Percentiles rank a stretch among this genome's conserved stretches.
These are phyloP conservation scores for Letharia lupina DNA, from an alignment of 495 filamentous ascomycete genomes.

Conservation along the genomic window DNA sequence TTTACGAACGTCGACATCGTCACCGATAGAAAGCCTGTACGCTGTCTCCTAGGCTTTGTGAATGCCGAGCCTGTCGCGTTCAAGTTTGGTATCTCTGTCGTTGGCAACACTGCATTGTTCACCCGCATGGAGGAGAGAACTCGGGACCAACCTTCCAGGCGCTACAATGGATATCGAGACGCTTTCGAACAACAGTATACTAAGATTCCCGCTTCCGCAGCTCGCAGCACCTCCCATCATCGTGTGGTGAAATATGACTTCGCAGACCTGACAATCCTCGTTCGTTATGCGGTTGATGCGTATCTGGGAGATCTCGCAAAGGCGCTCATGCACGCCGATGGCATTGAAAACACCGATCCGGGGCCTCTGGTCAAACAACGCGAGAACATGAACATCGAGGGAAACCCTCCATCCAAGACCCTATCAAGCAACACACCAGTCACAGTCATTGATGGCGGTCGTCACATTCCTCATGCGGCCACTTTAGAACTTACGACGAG, in stretches of 20 bases:
- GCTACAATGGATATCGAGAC: constrained; percentile 1
- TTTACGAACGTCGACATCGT: constrained; percentile 4
- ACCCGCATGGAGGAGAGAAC: constrained; percentile 6
- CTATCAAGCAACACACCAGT: too few relatives aligned
- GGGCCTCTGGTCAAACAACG: too few relatives aligned
- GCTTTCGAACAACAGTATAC: background rate
- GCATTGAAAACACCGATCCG: too few relatives aligned
- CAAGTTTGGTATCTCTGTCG: constrained; percentile 7
- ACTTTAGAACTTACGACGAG: too few relatives aligned
- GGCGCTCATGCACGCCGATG: too few relatives aligned
- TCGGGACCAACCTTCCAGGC: background rate
- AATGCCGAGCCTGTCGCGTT: background rate
- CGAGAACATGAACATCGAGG: too few relatives aligned
- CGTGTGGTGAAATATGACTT: constrained; percentile 12
- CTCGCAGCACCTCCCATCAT: constrained; percentile 5
- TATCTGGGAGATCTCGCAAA: too few relatives aligned
- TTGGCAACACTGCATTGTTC: constrained; percentile 14
- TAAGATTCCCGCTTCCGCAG: background rate
- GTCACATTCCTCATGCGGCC: too few relatives aligned
- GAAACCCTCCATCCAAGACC: too few relatives aligned
- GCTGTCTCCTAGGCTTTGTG: constrained; percentile 8
- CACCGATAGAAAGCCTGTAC: constrained; percentile 12
- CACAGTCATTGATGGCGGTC: too few relatives aligned
- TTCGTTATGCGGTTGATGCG: too few relatives aligned
- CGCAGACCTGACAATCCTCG: background rate